A percentile compares a stretch with the other conserved stretches of the same genome.
phyloP scores from a whole-genome alignment of 257 asterid species.

The Solanum bulbocastanum region DNA sequence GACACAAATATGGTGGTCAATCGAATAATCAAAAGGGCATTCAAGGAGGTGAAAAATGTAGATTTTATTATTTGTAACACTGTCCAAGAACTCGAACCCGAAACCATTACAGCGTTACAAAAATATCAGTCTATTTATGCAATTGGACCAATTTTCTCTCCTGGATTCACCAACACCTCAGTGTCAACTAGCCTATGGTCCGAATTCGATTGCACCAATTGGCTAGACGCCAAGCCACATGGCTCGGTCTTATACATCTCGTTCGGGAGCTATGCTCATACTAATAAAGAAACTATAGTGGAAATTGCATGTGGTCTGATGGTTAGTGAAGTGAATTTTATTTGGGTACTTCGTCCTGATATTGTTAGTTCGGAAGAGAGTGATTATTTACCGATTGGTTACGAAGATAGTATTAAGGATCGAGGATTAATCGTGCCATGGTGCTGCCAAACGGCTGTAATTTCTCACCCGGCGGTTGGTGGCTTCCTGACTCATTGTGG shows the following conservation, averaged over 20 bases:
- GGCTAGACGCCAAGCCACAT: constrained; percentile 46
- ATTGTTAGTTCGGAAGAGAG: constrained; percentile 41
- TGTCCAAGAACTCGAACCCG: constrained; percentile 40
- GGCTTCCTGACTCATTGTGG: constrained; percentile 67
- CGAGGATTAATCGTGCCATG: constrained; percentile 46
- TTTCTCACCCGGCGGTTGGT: constrained; percentile 50
- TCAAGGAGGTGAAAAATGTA: constrained; percentile 30
- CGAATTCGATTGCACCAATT: constrained; percentile 53
- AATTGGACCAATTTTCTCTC: constrained; percentile 49
- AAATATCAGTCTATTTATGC: constrained; percentile 37
- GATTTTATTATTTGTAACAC: constrained; percentile 63
- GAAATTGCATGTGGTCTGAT: constrained; percentile 56
- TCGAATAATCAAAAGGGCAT: constrained; percentile 47
- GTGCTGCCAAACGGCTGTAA: constrained; percentile 52
- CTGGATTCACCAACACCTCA: constrained; percentile 30
- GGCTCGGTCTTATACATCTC: constrained; percentile 65
- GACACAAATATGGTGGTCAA: constrained; percentile 44
- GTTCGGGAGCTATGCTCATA: constrained; percentile 67
- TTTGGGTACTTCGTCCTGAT: constrained; percentile 68
- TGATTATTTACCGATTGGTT: constrained; percentile 28
- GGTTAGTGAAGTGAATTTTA: constrained; percentile 30
- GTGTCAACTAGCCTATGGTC: constrained; percentile 58
- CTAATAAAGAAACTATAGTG: constrained; percentile 37
- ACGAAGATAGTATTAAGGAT: constrained; percentile 17
- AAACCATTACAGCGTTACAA: constrained; percentile 32